Conservation (phyloP, 768 basidiomycete genomes). For the Tephrocybe sp. region DNA sequence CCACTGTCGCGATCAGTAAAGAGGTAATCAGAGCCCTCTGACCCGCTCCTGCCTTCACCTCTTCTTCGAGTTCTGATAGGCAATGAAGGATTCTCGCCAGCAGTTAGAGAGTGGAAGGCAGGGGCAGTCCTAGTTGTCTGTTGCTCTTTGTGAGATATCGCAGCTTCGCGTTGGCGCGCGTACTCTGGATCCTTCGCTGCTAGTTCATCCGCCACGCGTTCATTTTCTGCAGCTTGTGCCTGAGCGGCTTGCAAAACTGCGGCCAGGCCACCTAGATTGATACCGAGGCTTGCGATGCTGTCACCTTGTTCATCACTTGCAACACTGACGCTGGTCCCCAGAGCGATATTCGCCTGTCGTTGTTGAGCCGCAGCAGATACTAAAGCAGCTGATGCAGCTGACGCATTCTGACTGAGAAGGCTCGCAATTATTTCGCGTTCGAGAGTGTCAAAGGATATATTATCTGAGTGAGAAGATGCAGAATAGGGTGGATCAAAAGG, state of each 20-base stretch:
- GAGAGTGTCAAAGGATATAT: constrained; percentile 67
- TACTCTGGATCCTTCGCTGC: constrained; percentile 44
- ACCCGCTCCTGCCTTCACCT: constrained; percentile 33
- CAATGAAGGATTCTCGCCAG: constrained; percentile 38
- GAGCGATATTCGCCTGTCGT: constrained; percentile 45
- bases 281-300: constrained; percentile 40
- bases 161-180: constrained; percentile 41
- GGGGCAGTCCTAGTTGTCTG: constrained; percentile 67
- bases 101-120: constrained; percentile 76
- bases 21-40: constrained; percentile 54
- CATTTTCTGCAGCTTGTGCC: constrained; percentile 50
- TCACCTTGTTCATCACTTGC: constrained; percentile 30
- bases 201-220: constrained; percentile 40
- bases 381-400: constrained; percentile 63
- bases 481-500: constrained; percentile 34
- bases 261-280: constrained; percentile 65
- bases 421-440: constrained; percentile 71
- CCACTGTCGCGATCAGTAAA: constrained; percentile 48
- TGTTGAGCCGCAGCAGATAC: constrained; percentile 69
- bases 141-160: constrained; percentile 42
- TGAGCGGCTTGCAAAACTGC: constrained; percentile 80
- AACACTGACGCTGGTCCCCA: constrained; percentile 25
- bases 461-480: constrained; percentile 36
- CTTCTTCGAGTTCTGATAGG: constrained; percentile 29
- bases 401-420: constrained; percentile 71